A percentile compares a stretch with the other conserved stretches of the same genome.
Conservation (phyloP, 2,329 filamentous ascomycete genomes). For the Nigrospora osmanthi region DNA sequence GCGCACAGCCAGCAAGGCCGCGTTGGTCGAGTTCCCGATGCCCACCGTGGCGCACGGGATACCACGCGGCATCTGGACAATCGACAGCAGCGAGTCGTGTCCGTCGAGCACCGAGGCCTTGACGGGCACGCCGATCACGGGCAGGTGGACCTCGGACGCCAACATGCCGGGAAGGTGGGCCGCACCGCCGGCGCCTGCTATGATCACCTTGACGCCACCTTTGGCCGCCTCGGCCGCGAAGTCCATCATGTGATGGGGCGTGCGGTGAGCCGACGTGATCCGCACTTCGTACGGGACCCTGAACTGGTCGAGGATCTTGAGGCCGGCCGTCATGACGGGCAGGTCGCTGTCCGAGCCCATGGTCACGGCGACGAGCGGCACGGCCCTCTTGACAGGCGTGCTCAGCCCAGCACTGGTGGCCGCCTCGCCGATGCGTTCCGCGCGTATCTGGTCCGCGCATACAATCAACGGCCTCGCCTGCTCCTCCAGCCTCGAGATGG, state of each 20-base stretch:
- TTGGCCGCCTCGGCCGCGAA: conserved; percentile 56
- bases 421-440: conserved; percentile 38
- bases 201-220: conserved; percentile 64
- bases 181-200: conserved; percentile 68
- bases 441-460: conserved; percentile 50
- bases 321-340: conserved; percentile 54
- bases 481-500: conserved; percentile 53
- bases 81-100: conserved; percentile 62
- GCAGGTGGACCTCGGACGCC: conserved; percentile 61
- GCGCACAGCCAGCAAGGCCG: conserved; percentile 61
- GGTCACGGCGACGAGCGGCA: conserved; percentile 64
- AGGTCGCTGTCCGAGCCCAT: conserved; percentile 82
- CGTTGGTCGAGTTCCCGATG: conserved; percentile 75
- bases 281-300: conserved; percentile 63
- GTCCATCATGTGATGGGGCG: conserved; percentile 60
- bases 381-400: conserved; percentile 11
- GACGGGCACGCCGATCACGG: conserved; percentile 72
- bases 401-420: conserved; percentile 12
- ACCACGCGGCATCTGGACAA: conserved; percentile 71
- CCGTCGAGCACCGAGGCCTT: conserved; percentile 68
- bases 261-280: conserved; percentile 76
- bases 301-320: conserved; percentile 62
- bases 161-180: conserved; percentile 71
- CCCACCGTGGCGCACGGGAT: conserved; percentile 69
- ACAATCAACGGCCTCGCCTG: conserved; percentile 62